phyloP scores from a whole-genome alignment of 495 filamentous ascomycete species.

The Evansstolkia leycettana region DNA sequence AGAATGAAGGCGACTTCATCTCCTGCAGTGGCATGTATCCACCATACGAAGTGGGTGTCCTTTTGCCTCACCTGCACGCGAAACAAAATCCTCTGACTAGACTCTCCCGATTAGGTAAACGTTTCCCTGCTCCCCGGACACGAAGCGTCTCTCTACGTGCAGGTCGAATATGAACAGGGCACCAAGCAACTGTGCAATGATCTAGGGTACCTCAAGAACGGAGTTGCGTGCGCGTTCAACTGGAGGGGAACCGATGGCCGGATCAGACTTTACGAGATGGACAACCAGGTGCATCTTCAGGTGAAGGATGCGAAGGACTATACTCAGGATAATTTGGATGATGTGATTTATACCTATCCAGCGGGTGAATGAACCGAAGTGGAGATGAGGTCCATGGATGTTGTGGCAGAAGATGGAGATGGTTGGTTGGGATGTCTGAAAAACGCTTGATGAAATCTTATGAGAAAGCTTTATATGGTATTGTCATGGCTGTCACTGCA shows the following conservation, averaged over 20 bases:
- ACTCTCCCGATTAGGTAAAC: too few relatives aligned
- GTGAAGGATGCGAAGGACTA: neutral
- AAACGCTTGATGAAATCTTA: too few relatives aligned
- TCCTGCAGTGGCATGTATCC: too few relatives aligned
- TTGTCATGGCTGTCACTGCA: too few relatives aligned
- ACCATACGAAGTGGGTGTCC: too few relatives aligned
- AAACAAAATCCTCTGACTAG: too few relatives aligned
- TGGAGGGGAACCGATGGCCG: neutral
- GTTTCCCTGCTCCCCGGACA: neutral
- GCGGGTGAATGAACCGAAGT: too few relatives aligned
- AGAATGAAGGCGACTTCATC: too few relatives aligned
- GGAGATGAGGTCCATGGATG: too few relatives aligned
- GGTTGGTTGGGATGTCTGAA: neutral
- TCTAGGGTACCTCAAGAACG: neutral
- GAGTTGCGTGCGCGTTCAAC: neutral
- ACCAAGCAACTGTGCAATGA: neutral
- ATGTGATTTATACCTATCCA: neutral
- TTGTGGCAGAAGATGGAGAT: neutral
- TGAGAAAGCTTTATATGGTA: too few relatives aligned
- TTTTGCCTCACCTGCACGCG: too few relatives aligned
- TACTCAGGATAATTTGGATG: neutral
- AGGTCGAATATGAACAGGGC: neutral
- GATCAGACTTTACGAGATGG: neutral
- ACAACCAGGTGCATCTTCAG: neutral
- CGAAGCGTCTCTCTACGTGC: neutral